Percentiles rank a stretch among this genome's conserved stretches.
These are phyloP conservation scores for Annulohypoxylon stygium DNA, from an alignment of 495 filamentous ascomycete species.

Conservation along the genomic window DNA sequence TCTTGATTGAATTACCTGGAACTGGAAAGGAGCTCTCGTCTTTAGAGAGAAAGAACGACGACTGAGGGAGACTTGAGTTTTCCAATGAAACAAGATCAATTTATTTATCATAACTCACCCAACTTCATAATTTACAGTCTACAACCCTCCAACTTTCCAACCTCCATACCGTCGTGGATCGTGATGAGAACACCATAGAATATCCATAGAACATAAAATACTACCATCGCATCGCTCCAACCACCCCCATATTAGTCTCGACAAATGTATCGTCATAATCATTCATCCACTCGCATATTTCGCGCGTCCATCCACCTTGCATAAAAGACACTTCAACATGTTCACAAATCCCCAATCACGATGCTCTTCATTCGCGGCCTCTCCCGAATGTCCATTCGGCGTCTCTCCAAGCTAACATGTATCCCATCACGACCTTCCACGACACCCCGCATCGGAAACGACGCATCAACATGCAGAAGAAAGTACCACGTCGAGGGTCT, in stretches of 20 bases:
- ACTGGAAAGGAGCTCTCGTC: neutral
- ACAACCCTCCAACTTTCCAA: slow-evolving; percentile 24
- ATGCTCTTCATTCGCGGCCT: slow-evolving; percentile 35
- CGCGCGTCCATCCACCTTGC: slow-evolving; percentile 35
- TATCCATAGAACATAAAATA: slow-evolving; percentile 1
- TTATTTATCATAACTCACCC: neutral
- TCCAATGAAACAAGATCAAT: neutral
- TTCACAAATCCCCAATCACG: slow-evolving; percentile 39
- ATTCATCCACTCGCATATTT: slow-evolving; percentile 43
- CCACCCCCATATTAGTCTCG: slow-evolving; percentile 29
- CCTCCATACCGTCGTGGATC: slow-evolving; percentile 14
- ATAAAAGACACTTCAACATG: slow-evolving; percentile 40
- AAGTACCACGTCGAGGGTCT: slow-evolving; percentile 66
- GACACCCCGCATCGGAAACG: slow-evolving; percentile 45
- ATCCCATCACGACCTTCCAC: slow-evolving; percentile 43
- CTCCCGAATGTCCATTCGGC: slow-evolving; percentile 37
- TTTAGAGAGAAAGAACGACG: neutral
- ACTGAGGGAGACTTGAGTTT: neutral
- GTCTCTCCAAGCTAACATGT: slow-evolving; percentile 27
- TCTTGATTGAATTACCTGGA: neutral
- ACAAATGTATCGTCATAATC: slow-evolving; percentile 40
- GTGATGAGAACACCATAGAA: slow-evolving; percentile 8
- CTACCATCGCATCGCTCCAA: slow-evolving; percentile 22
- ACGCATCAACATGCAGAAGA: slow-evolving; percentile 40
- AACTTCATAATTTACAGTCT: neutral